Base-by-base conservation (phyloP, 768 basidiomycete species). In the Trametes gibbosa region DNA sequence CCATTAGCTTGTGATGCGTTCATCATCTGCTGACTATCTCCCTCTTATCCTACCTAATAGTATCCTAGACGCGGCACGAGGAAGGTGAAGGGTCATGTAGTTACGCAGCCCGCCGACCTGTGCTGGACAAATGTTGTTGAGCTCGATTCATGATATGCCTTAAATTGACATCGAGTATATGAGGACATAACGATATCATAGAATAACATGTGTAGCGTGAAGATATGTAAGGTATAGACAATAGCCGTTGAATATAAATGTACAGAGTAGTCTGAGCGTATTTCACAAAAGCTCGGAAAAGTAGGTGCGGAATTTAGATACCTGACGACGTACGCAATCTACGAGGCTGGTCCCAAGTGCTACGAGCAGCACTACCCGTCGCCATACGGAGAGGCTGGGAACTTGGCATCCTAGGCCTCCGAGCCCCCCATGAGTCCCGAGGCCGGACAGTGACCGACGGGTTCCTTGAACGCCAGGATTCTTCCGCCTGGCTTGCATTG, bases 261-360 rank as follows among this genome's bases (percentile, higher is more conserved):
- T n/a, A n/a, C n/a, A n/a, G n/a, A n/a, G n/a, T n/a, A n/a, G n/a
- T n/a, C n/a, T n/a, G n/a, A n/a, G n/a, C n/a, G n/a, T n/a, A n/a
- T n/a, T n/a, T n/a, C n/a, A n/a, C n/a, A n/a, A n/a, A n/a, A n/a
- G n/a, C n/a, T 17, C 13, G 37, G 13, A 6, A 39, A 14, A 3
- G 37, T 17, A 4, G 37, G 37, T 39, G 37, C 13, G 13, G 6
- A 6, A 37, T 8, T 49, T 24, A 56, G 9, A 42, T 24, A 16
- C 55, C 55, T 1, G 55, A 56, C 5, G 34, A 14, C 8, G 55
- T 56, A 21, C 55, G 47, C 27, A 24, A 41, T 46, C 55, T 39
- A 19, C 55, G 47, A 3, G 39, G 39, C 13, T 37, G 47, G 13
- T 56, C 47, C 47, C 55, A 56, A 27, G 46, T 5, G 21, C 12